Evolutionary conservation across 2,329 filamentous ascomycete species (phyloP).

Genomic region (Akanthomyces dipterigenus): DNA sequence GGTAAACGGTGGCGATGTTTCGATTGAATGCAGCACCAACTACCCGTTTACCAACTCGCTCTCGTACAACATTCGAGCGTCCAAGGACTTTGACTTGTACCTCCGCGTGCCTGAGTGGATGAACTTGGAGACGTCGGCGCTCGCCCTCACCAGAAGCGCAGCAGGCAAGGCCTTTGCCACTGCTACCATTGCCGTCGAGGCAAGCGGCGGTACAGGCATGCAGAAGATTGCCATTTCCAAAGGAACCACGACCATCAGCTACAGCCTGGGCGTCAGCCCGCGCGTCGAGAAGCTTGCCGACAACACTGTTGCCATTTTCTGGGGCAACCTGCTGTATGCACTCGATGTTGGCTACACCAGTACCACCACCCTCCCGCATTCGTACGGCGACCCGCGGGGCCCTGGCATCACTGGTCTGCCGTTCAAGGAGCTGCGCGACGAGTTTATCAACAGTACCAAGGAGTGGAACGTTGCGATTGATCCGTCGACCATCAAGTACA

Average conservation of each 20-base stretch:
- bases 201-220: constrained; percentile 17
- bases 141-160: constrained; percentile 14
- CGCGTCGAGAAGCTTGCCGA: constrained; percentile 20
- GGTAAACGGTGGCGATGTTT: constrained; percentile 27
- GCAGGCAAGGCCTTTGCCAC: neutral
- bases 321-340: constrained; percentile 37
- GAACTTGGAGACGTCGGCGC: constrained; percentile 1
- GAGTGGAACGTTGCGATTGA: constrained; percentile 25
- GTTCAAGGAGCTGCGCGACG: constrained; percentile 22
- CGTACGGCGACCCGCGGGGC: constrained; percentile 15
- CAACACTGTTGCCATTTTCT: constrained; percentile 35
- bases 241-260: constrained; percentile 16
- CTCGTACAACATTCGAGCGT: constrained; percentile 22
- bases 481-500: constrained; percentile 21
- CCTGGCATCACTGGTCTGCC: constrained; percentile 16
- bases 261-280: constrained; percentile 16
- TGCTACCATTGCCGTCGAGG: neutral
- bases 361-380: constrained; percentile 19
- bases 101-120: constrained; percentile 24
- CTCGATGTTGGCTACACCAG: constrained; percentile 28
- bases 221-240: constrained; percentile 16
- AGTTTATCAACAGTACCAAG: constrained; percentile 26
- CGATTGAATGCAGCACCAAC: constrained; percentile 38
- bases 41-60: constrained; percentile 34
- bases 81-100: constrained; percentile 21